Percentiles rank a stretch among this genome's conserved stretches.
Evolutionary conservation across 495 filamentous ascomycete genomes (phyloP).

Genomic region (Hamigera avellanea): DNA sequence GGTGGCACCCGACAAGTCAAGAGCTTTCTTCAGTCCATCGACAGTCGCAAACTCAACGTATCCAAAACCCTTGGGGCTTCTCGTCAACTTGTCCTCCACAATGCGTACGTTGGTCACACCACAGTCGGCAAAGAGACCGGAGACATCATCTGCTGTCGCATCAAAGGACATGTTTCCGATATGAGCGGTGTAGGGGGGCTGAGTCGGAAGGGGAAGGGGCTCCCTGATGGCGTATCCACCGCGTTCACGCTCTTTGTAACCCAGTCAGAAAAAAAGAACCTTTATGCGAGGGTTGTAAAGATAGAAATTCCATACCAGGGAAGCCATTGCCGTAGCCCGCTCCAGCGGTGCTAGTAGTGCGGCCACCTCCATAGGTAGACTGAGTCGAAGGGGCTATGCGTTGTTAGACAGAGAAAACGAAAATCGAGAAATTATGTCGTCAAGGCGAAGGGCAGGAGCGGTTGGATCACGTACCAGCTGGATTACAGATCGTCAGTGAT

Average conservation of each 20-base stretch:
- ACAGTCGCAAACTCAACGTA: slow-evolving; percentile 89
- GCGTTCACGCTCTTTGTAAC: slow-evolving; percentile 25
- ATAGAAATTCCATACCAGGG: slow-evolving; percentile 19
- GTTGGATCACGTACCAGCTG: slow-evolving; percentile 25
- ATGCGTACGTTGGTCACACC: slow-evolving; percentile 81
- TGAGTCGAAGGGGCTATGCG: slow-evolving; percentile 21
- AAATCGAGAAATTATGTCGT: too few species aligned
- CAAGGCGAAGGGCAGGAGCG: too few species aligned
- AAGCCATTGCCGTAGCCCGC: slow-evolving; percentile 32
- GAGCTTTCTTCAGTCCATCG: slow-evolving; percentile 83
- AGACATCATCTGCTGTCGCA: slow-evolving; percentile 66
- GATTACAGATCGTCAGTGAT: slow-evolving; percentile 7
- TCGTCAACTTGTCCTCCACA: slow-evolving; percentile 86
- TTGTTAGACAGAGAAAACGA: slow-evolving; percentile 8
- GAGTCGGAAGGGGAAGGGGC: slow-evolving; percentile 72
- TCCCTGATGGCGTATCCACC: slow-evolving; percentile 63
- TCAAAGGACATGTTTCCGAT: slow-evolving; percentile 95
- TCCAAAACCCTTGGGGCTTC: slow-evolving; percentile 91
- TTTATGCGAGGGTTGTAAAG: too few species aligned
- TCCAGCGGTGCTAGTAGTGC: slow-evolving; percentile 26
- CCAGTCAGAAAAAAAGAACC: neutral
- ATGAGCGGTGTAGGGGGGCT: slow-evolving; percentile 90
- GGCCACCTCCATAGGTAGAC: slow-evolving; percentile 32
- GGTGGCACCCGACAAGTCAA: slow-evolving; percentile 64
- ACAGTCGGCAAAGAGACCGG: slow-evolving; percentile 76